Percentiles rank a stretch among this genome's conserved stretches.
Conservation (phyloP, 345 rosid species). For the Adansonia digitata region DNA sequence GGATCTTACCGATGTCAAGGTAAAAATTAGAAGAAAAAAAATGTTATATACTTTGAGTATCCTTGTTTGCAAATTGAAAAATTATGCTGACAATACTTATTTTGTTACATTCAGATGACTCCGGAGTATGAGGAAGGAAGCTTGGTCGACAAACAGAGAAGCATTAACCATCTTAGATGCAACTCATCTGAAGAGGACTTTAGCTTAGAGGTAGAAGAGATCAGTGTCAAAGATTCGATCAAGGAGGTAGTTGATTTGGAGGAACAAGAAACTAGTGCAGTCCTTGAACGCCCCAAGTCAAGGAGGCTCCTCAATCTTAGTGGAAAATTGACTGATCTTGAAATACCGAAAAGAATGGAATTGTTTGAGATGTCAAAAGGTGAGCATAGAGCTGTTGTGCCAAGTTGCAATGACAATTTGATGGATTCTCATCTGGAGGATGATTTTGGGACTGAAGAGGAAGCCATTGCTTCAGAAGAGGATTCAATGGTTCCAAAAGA, state of each 20-base stretch:
- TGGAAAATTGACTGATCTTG: slow-evolving; percentile 22
- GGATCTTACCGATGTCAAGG: slow-evolving; percentile 74
- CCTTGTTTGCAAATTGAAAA: background rate
- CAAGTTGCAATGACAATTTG: slow-evolving; percentile 14
- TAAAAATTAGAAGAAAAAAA: slow-evolving; percentile 21
- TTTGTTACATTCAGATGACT: slow-evolving; percentile 49
- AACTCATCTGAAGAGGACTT: slow-evolving; percentile 61
- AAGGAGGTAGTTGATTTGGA: slow-evolving; percentile 21
- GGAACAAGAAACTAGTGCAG: slow-evolving; percentile 29
- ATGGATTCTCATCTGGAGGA: slow-evolving; percentile 19
- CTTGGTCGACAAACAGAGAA: slow-evolving; percentile 31
- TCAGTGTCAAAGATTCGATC: slow-evolving; percentile 17
- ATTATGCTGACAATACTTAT: slow-evolving; percentile 13
- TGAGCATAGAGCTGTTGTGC: slow-evolving; percentile 12
- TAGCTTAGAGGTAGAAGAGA: slow-evolving; percentile 29
- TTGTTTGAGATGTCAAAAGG: slow-evolving; percentile 14
- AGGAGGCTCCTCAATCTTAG: background rate
- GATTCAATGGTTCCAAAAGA: slow-evolving; percentile 15
- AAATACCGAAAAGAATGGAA: slow-evolving; percentile 38
- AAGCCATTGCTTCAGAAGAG: slow-evolving; percentile 22
- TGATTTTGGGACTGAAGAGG: slow-evolving; percentile 38
- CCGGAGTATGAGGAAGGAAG: slow-evolving; percentile 56
- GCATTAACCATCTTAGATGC: slow-evolving; percentile 47
- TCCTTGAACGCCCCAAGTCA: slow-evolving; percentile 11
- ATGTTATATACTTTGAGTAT: background rate